Evolutionary conservation across 208 protist species (phyloP).

Genomic region (Phytomonas francai): DNA sequence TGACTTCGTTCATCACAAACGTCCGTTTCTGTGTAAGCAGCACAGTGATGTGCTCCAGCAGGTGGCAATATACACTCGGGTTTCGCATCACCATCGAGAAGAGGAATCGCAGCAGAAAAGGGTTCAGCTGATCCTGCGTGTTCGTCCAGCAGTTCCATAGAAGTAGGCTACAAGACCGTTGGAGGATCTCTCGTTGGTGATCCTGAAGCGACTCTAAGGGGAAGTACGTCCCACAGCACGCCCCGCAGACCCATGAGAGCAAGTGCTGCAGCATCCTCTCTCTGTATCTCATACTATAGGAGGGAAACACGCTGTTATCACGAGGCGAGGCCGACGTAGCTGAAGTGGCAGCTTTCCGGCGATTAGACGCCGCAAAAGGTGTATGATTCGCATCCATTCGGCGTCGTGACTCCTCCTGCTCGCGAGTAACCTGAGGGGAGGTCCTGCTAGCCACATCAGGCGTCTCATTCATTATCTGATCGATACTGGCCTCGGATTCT

Average conservation of each 20-base stretch:
- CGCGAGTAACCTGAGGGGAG: no score
- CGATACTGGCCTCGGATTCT: no score
- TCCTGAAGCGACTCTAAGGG: slow-evolving; percentile 19
- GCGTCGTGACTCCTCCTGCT: no score
- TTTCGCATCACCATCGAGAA: slow-evolving; percentile 38
- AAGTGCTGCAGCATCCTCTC: slow-evolving; percentile 10
- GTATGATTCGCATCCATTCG: no score
- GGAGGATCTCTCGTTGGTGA: slow-evolving; percentile 22
- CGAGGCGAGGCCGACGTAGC: no score
- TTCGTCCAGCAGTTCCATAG: slow-evolving; percentile 43
- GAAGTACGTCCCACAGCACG: slow-evolving; percentile 23
- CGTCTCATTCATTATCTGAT: no score
- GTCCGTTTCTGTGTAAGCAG: slow-evolving; percentile 45
- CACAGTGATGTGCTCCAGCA: slow-evolving; percentile 62
- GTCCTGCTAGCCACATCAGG: no score
- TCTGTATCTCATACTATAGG: no score
- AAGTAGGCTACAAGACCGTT: slow-evolving; percentile 25
- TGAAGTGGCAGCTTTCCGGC: no score
- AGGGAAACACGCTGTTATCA: no score
- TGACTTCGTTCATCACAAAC: slow-evolving; percentile 21
- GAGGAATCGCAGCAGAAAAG: slow-evolving; percentile 31
- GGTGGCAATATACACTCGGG: slow-evolving; percentile 25
- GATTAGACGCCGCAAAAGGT: no score
- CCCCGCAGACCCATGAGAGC: slow-evolving; percentile 33
- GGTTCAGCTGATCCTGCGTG: slow-evolving; percentile 5